These are phyloP conservation scores for Trichoderma atrobrunneum DNA, from an alignment of 2,329 filamentous ascomycete genomes.

Conservation along the genomic window DNA sequence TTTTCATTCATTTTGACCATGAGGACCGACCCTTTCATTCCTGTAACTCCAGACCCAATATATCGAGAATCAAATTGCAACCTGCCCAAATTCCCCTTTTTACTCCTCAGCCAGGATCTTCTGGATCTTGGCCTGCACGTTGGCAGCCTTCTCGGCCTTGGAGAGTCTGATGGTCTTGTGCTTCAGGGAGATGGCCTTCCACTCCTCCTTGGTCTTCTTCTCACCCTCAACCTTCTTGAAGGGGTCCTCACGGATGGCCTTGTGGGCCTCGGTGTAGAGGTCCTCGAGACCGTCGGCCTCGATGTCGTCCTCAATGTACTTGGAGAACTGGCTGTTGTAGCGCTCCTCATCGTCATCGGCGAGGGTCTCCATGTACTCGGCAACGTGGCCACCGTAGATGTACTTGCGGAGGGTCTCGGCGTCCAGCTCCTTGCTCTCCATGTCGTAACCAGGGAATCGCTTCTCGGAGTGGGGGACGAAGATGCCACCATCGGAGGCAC, in stretches of 20 bases:
- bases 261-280: slow-evolving; percentile 90
- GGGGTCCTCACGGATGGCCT: slow-evolving; percentile 94
- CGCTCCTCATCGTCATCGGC: slow-evolving; percentile 99
- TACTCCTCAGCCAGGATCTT: slow-evolving; percentile 61
- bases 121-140: slow-evolving; percentile 88
- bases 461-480: slow-evolving; percentile 98
- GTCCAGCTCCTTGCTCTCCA: slow-evolving; percentile 97
- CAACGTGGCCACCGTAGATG: slow-evolving; percentile 97
- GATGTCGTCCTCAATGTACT: slow-evolving; percentile 95
- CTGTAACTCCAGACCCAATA: slow-evolving; percentile 40
- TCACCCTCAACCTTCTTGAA: slow-evolving; percentile 84
- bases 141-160: slow-evolving; percentile 77
- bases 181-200: slow-evolving; percentile 94
- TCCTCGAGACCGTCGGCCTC: slow-evolving; percentile 98
- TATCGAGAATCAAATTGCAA: slow-evolving; percentile 24
- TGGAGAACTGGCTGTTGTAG: slow-evolving; percentile 96
- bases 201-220: slow-evolving; percentile 97
- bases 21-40: slow-evolving; percentile 35
- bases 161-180: slow-evolving; percentile 74
- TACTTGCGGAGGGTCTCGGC: slow-evolving; percentile 97
- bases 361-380: slow-evolving; percentile 99
- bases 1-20: slow-evolving; percentile 39
- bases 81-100: slow-evolving; percentile 28
- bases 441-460: slow-evolving; percentile 98
- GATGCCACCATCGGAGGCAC: slow-evolving; percentile 96